Evolutionary conservation across 306 rosid species (phyloP), one percentile per base, ranked within the genome.

Genomic region (Notholithocarpus densiflorus): DNA sequence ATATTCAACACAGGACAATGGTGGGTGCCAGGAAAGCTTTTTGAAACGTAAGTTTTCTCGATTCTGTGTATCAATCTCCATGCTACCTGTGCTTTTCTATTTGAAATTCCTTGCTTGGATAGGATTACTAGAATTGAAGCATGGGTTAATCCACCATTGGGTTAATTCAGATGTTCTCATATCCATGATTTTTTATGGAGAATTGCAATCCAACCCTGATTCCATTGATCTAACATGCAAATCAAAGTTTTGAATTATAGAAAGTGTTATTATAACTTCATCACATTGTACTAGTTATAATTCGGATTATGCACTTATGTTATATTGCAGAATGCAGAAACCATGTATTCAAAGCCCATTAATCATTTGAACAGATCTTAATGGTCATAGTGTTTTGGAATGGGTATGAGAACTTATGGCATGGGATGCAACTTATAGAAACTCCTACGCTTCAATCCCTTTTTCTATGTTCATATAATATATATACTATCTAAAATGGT

Each of bases 1-100:
- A 86, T 93, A 72, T 91, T 93, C 89, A 93, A 93, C 77, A 89
- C 98, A n/a, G 98, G 98, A 9, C 98, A 93, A 53, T 93, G 98
- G 98, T 93, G 98, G 98, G 97, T 91, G 56, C 98, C 97, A 14
- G 89, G 93, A 59, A 93, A 93, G 84, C 88, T 93, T 79, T 93
- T 88, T 32, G 73, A 87, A 24, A n/a, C 34, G 97, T 93, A 88
- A 91, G 98, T 56, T 78, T 77, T 76, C 73, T 87, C 79, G 64
- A 62, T 75, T 75, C 66, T 40, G 69, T 62, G 20, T 53, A 27
- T 73, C 18, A 4, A 31, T 53, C 77, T 82, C 27, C 45, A 48
- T 62, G 5, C 14, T 61, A 13, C 2, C 17, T 55, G 27, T 12
- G 64, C 17, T 71, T 66, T 76, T 81, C 55, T 51, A 11, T 14